Percentiles rank a stretch among this genome's conserved stretches.
Conservation (phyloP, 2,329 filamentous ascomycete genomes). For the Dothistroma septosporum region DNA sequence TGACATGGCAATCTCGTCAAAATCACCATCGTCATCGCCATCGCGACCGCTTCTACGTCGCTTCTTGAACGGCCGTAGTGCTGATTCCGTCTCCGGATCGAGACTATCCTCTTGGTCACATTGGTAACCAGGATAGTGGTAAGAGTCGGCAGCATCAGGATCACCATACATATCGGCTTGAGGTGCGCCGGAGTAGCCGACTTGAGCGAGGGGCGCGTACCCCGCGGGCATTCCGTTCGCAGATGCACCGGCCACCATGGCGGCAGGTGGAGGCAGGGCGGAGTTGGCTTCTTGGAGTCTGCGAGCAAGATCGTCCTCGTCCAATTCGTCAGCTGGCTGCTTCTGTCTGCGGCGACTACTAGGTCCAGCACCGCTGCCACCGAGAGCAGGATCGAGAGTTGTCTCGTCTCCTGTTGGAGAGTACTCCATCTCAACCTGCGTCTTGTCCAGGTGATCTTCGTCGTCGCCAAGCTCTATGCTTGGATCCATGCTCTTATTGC, state of each 20-base stretch:
- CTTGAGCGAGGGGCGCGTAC: slow-evolving; percentile 30
- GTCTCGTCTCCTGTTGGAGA: slow-evolving; percentile 34
- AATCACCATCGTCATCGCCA: slow-evolving; percentile 29
- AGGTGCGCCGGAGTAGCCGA: slow-evolving; percentile 29
- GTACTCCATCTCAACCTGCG: slow-evolving; percentile 40
- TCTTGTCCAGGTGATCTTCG: slow-evolving; percentile 33
- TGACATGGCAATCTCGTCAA: slow-evolving; percentile 36
- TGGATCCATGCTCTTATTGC: slow-evolving; percentile 46
- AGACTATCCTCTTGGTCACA: slow-evolving; percentile 33
- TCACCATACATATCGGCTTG: slow-evolving; percentile 32
- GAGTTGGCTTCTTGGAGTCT: slow-evolving; percentile 31
- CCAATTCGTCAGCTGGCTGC: slow-evolving; percentile 23
- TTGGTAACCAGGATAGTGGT: slow-evolving; percentile 27
- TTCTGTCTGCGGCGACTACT: slow-evolving; percentile 10
- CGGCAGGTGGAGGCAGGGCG: slow-evolving; percentile 28
- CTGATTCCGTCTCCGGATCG: slow-evolving; percentile 19
- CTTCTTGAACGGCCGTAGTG: slow-evolving; percentile 27
- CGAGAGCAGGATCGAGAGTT: slow-evolving; percentile 35
- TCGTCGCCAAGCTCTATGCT: slow-evolving; percentile 44
- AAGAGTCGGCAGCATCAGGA: slow-evolving; percentile 22
- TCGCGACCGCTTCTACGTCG: slow-evolving; percentile 15
- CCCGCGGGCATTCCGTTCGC: slow-evolving; percentile 26
- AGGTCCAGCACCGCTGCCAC: slow-evolving; percentile 14
- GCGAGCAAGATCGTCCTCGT: slow-evolving; percentile 28
- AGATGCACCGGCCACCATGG: slow-evolving; percentile 29